phyloP scores from a whole-genome alignment of 805 yeast species.

The Candida namnaoensis region DNA sequence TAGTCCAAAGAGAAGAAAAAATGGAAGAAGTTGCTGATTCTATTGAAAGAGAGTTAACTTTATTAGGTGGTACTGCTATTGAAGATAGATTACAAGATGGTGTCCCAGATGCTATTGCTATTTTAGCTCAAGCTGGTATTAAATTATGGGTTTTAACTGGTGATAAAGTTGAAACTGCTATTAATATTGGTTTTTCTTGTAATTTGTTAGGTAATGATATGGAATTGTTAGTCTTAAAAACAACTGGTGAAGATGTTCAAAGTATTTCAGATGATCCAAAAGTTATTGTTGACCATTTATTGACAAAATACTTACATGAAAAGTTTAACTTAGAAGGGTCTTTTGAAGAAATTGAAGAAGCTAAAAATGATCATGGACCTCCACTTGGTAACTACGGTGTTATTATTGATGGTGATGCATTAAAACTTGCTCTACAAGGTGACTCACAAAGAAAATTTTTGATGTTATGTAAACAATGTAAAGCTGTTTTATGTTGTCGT shows the following conservation, averaged over 20 bases:
- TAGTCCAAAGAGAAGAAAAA: slow-evolving; percentile 56
- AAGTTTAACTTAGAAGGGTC: slow-evolving; percentile 55
- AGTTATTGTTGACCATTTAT: slow-evolving; percentile 35
- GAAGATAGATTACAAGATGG: slow-evolving; percentile 83
- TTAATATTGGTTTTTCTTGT: slow-evolving; percentile 82
- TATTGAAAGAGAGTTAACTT: slow-evolving; percentile 54
- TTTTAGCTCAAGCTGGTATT: slow-evolving; percentile 68
- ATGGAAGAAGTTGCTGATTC: slow-evolving; percentile 71
- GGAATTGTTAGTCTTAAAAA: slow-evolving; percentile 62
- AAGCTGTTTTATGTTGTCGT: slow-evolving; percentile 77
- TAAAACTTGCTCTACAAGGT: slow-evolving; percentile 41
- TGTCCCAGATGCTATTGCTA: slow-evolving; percentile 73
- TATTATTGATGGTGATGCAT: slow-evolving; percentile 75
- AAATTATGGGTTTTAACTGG: slow-evolving; percentile 85
- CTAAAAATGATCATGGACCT: slow-evolving; percentile 51
- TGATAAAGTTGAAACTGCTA: slow-evolving; percentile 86
- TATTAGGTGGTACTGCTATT: slow-evolving; percentile 81
- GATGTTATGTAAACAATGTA: slow-evolving; percentile 69
- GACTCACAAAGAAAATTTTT: slow-evolving; percentile 50
- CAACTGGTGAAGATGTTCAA: slow-evolving; percentile 46
- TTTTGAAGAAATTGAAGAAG: slow-evolving; percentile 43
- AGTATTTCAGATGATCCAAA: slow-evolving; percentile 29
- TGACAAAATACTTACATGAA: slow-evolving; percentile 42
- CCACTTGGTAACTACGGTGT: slow-evolving; percentile 64
- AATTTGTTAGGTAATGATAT: slow-evolving; percentile 66